These are phyloP conservation scores for Fraxinus ornus DNA, from an alignment of 305 asterid species.

Conservation along the genomic window DNA sequence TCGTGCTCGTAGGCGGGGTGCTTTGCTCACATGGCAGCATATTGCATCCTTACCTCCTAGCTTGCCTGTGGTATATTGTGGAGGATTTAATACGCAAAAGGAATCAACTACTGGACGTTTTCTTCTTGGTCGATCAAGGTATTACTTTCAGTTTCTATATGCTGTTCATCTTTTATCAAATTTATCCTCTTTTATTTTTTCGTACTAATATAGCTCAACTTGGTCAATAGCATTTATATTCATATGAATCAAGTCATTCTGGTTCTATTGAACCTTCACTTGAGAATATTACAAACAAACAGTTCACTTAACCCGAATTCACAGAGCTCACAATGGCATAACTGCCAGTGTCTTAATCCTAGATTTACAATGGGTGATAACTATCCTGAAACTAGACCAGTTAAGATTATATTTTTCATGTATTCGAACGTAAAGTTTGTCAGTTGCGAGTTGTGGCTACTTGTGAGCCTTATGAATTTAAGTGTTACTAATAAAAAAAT, in stretches of 20 bases:
- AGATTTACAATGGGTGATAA: background rate
- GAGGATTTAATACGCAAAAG: constrained; percentile 92
- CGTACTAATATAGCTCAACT: background rate
- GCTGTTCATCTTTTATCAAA: background rate
- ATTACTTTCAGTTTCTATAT: constrained; percentile 23
- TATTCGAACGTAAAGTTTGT: background rate
- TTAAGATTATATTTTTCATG: background rate
- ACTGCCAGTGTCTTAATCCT: background rate
- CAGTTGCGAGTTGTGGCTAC: background rate
- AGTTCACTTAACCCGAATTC: background rate
- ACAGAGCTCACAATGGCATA: background rate
- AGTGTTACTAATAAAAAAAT: background rate
- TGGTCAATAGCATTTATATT: background rate
- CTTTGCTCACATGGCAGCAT: constrained; percentile 97
- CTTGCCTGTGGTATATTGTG: constrained; percentile 87
- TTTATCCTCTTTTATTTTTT: background rate
- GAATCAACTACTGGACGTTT: constrained; percentile 97
- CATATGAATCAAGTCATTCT: background rate
- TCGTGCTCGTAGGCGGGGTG: constrained; percentile 97
- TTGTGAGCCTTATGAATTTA: background rate
- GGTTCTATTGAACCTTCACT: background rate
- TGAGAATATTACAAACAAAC: background rate
- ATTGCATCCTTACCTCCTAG: constrained; percentile 97
- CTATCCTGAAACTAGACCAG: background rate
- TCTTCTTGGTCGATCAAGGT: constrained; percentile 98